Base-by-base conservation (phyloP, 192 early-diverging fungal species). In the Umbelopsis sp. region DNA sequence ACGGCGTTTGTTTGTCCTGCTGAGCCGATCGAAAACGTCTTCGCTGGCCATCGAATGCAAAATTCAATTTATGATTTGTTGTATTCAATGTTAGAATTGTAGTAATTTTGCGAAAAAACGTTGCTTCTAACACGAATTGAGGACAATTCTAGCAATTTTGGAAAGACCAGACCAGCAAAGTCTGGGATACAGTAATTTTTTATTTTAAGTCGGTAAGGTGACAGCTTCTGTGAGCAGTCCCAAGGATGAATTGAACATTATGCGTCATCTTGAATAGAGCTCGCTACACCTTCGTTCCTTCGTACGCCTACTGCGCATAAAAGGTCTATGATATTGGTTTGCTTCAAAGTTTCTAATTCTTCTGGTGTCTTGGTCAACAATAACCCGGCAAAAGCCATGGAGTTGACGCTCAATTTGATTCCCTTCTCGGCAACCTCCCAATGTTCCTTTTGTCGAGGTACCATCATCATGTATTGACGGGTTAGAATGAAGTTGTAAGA, bases 401-500 rank as follows among this genome's bases (percentile, higher is more conserved):
- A 85, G 54, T 88, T 88, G 9, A 88, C 65, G 9, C 75, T 68
- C 16, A 84, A 32, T 16, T 68, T 54, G 32, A 70, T 50, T 3
- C 22, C 76, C 16, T 80, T 43, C 0, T 76, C 45, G 8, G 54
- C 20, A 14, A 71, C 41, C 7, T 65, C 67, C 10, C 72, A 73
- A 8, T 21, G 25, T n/a, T 81, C 80, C 65, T 80, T 73, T 34
- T 66, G 65, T 29, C 85, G 76, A 34, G 87, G 85, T 0, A 85
- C 81, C 3, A 88, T 75, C 79, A 88, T 78, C 81, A 86, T 84
- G 36, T 83, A 88, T 25, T 82, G 75, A 4, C 71, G 52, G 4
- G 87, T 88, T 62, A 88, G 54, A 29, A 88, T 65, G 72, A 84
- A 84, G 52, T 86, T 88, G 56, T 86, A 88, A 11, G 83, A 83